A percentile compares a stretch with the other conserved stretches of the same genome.
These are phyloP conservation scores for Phaeosphaeria sp. DNA, from an alignment of 2,329 filamentous ascomycete species.

Conservation along the genomic window DNA sequence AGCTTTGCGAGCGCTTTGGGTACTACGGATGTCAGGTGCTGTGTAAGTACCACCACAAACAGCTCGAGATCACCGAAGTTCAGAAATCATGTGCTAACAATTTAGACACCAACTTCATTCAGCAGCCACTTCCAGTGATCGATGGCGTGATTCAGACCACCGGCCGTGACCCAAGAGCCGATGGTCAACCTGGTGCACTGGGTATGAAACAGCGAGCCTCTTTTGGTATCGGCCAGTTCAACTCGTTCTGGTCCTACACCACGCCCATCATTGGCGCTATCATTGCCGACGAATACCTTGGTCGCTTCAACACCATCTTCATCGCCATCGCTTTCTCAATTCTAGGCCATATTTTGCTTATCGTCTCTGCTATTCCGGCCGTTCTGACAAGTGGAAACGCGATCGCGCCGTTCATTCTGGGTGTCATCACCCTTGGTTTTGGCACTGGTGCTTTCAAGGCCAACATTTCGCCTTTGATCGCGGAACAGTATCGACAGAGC, in stretches of 20 bases:
- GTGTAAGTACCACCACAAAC: slow-evolving; percentile 57
- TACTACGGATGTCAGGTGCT: slow-evolving; percentile 77
- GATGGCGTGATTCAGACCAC: slow-evolving; percentile 42
- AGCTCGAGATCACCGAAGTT: background rate
- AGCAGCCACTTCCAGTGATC: slow-evolving; percentile 44
- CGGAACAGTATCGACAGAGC: slow-evolving; percentile 71
- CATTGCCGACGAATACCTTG: slow-evolving; percentile 64
- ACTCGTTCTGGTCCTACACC: slow-evolving; percentile 17
- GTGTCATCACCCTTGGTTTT: slow-evolving; percentile 56
- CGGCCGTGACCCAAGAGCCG: slow-evolving; percentile 33
- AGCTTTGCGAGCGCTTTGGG: slow-evolving; percentile 78
- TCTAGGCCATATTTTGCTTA: slow-evolving; percentile 62
- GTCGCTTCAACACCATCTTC: slow-evolving; percentile 68
- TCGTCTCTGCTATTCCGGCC: slow-evolving; percentile 61
- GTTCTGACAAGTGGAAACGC: slow-evolving; percentile 51
- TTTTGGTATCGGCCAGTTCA: slow-evolving; percentile 3
- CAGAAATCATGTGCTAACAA: slow-evolving; percentile 7
- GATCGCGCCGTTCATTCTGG: slow-evolving; percentile 59
- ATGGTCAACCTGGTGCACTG: slow-evolving; percentile 44
- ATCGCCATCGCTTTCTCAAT: slow-evolving; percentile 56
- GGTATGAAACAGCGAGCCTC: slow-evolving; percentile 15
- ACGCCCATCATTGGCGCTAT: slow-evolving; percentile 61
- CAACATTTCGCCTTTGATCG: slow-evolving; percentile 67
- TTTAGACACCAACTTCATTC: slow-evolving; percentile 50
- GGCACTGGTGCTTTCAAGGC: slow-evolving; percentile 58